phyloP scores from a whole-genome alignment of 441 rosid species.

The Theobroma grandiflorum region DNA sequence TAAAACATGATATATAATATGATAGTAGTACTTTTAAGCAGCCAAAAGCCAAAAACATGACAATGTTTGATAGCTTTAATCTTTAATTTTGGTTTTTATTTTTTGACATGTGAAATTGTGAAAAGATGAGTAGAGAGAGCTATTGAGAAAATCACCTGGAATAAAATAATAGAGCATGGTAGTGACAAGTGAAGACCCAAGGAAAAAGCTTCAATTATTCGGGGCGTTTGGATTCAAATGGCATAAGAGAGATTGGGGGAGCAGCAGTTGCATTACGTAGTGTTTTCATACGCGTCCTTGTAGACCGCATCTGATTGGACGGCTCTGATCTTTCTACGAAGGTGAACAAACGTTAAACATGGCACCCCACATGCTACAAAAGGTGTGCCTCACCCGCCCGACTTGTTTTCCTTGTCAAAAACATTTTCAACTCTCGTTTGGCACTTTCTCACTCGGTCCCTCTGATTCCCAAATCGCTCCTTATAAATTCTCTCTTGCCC shows the following conservation, averaged over 20 bases:
- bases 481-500: background rate
- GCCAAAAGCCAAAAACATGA: too few species aligned
- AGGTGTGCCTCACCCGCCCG: background rate
- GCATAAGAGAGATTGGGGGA: background rate
- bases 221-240: background rate
- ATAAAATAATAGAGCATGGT: background rate
- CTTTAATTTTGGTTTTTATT: background rate
- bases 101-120: background rate
- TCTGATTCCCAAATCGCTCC: background rate
- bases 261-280: background rate
- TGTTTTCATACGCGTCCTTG: background rate
- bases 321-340: slow-evolving; percentile 39
- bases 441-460: background rate
- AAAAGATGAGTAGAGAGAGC: background rate
- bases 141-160: background rate
- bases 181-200: background rate
- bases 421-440: background rate
- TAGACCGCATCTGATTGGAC: slow-evolving; percentile 26
- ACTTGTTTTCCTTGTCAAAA: background rate
- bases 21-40: too few species aligned
- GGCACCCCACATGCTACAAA: slow-evolving; percentile 23
- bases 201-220: background rate
- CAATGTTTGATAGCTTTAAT: too few species aligned
- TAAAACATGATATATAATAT: too few species aligned
- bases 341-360: background rate